Evolutionary conservation across 192 early-diverging fungal species (phyloP).

Genomic region (Coemansia sp.): DNA sequence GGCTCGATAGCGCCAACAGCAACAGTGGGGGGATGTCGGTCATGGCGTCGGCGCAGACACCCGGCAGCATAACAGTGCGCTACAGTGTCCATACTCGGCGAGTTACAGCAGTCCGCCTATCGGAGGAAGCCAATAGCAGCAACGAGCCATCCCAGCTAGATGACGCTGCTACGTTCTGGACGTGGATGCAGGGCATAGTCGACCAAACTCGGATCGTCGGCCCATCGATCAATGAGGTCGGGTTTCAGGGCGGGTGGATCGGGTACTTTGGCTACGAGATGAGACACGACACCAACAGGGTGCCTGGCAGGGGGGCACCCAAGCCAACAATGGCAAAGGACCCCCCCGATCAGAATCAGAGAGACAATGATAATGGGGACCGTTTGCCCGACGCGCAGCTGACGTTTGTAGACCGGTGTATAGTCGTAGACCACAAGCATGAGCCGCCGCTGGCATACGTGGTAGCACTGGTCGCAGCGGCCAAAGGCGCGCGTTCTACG

Average conservation of each 20-base stretch:
- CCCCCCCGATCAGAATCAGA: background rate
- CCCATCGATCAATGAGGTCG: background rate
- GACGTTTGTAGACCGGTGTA: constrained; percentile 70
- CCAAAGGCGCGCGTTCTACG: background rate
- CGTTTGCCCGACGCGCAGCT: constrained; percentile 72
- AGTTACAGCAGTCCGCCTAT: constrained; percentile 6
- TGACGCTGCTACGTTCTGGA: constrained; percentile 57
- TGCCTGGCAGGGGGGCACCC: background rate
- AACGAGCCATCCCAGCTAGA: background rate
- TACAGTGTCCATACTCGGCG: constrained; percentile 7
- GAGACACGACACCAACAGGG: constrained; percentile 61
- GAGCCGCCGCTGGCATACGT: constrained; percentile 13
- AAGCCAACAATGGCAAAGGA: background rate
- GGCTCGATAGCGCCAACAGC: constrained; percentile 64
- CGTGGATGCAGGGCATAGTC: constrained; percentile 58
- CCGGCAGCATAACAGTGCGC: constrained; percentile 33
- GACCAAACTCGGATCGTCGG: constrained; percentile 10
- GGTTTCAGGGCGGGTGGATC: constrained; percentile 80
- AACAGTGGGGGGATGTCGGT: constrained; percentile 27
- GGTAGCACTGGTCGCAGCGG: constrained; percentile 15
- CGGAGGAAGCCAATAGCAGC: background rate
- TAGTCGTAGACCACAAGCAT: constrained; percentile 66
- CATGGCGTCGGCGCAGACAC: constrained; percentile 20
- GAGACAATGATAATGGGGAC: constrained; percentile 5
- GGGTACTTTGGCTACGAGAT: constrained; percentile 96